Conservation (phyloP, 257 asterid genomes). For the Solanum medicagineum region DNA sequence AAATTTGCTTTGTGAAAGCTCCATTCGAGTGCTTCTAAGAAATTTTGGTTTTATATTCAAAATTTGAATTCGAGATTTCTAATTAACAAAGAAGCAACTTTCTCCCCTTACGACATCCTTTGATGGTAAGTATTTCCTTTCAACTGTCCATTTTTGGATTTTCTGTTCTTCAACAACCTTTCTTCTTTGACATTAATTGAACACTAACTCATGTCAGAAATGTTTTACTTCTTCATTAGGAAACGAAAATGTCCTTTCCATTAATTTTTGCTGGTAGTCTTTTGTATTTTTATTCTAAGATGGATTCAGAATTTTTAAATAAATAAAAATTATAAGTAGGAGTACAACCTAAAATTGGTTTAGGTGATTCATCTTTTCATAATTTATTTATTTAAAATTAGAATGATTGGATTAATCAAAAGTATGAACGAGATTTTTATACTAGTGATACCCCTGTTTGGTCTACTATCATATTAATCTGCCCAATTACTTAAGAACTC, state of each 20-base stretch:
- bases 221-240: background rate
- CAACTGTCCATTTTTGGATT: background rate
- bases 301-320: background rate
- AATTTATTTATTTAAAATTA: background rate
- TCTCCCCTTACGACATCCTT: no score
- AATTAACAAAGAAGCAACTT: no score
- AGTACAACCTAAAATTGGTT: background rate
- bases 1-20: no score
- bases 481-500: no score
- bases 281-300: background rate
- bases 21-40: no score
- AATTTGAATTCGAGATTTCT: no score
- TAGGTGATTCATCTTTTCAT: background rate
- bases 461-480: no score
- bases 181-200: background rate
- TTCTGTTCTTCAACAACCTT: background rate
- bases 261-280: background rate
- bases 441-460: no score
- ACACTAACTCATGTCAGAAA: background rate
- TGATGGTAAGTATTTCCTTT: background rate
- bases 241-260: background rate
- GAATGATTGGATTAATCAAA: background rate
- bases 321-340: background rate
- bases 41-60: no score
- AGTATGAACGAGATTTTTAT: background rate